Evolutionary conservation across 2,329 filamentous ascomycete genomes (phyloP).

Genomic region (Trichophyton mentagrophytes): DNA sequence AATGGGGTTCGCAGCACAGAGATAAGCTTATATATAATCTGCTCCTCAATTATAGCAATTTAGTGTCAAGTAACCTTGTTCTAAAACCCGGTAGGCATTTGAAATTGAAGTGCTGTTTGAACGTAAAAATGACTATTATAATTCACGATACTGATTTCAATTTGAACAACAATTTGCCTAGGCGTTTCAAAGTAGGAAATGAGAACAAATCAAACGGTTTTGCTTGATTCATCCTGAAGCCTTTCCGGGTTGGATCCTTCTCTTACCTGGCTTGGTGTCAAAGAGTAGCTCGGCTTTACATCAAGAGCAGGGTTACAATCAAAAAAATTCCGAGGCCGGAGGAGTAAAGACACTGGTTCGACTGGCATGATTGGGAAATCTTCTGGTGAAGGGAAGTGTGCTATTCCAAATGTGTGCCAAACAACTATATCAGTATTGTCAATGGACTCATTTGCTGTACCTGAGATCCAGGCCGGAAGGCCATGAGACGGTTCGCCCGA

Average conservation of each 20-base stretch:
- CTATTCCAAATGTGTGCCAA: constrained; percentile 89
- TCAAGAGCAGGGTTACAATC: constrained; percentile 65
- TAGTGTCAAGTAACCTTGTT: too few relatives aligned
- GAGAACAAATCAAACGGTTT: constrained; percentile 21
- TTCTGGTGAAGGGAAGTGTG: constrained; percentile 78
- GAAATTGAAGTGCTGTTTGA: too few relatives aligned
- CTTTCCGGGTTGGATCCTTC: constrained; percentile 19
- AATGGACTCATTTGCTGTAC: constrained; percentile 53
- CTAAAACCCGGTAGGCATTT: too few relatives aligned
- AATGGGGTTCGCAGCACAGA: constrained; percentile 10
- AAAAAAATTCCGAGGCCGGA: constrained; percentile 76
- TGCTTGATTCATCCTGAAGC: constrained; percentile 29
- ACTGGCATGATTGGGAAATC: constrained; percentile 89
- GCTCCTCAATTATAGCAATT: too few relatives aligned
- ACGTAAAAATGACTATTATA: neutral
- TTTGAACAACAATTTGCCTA: neutral
- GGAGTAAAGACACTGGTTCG: constrained; percentile 68
- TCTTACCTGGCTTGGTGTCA: constrained; percentile 56
- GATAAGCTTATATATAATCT: too few relatives aligned
- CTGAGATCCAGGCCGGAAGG: constrained; percentile 59
- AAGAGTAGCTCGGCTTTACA: constrained; percentile 62
- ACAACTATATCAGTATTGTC: constrained; percentile 77
- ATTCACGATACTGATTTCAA: neutral
- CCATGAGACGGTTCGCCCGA: constrained; percentile 64
- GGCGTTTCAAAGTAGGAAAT: neutral